These are phyloP conservation scores for Halophytophthora polymorphica DNA, from an alignment of 352 stramenopile genomes.

Conservation along the genomic window DNA sequence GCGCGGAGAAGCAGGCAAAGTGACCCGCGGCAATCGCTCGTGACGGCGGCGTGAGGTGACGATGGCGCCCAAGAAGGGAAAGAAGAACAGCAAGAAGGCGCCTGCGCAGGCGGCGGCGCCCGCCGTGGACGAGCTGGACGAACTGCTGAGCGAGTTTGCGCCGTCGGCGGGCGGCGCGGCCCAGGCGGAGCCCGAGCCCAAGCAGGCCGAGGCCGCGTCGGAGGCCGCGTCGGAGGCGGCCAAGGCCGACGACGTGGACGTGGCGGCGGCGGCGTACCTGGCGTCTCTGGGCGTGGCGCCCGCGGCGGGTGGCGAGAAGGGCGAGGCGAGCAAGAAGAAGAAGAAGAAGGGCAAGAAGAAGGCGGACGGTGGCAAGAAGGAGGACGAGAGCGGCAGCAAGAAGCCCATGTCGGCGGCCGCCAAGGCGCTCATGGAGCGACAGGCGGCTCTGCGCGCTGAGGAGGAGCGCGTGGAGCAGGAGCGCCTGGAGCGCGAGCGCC, in stretches of 20 bases:
- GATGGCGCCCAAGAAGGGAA: slow-evolving; percentile 83
- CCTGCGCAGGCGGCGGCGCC: slow-evolving; percentile 17
- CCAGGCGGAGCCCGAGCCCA: slow-evolving; percentile 12
- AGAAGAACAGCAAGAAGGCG: slow-evolving; percentile 69
- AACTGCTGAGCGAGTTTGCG: slow-evolving; percentile 73
- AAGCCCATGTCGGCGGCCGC: slow-evolving; percentile 74
- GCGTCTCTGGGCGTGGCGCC: slow-evolving; percentile 71
- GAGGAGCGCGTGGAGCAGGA: slow-evolving; percentile 68
- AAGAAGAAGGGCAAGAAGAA: slow-evolving; percentile 87
- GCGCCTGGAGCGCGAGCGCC: slow-evolving; percentile 52
- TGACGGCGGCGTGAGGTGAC: background rate
- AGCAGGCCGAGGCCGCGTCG: slow-evolving; percentile 10
- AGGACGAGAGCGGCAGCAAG: slow-evolving; percentile 53
- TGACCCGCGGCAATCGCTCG: too few relatives aligned
- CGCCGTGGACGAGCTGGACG: slow-evolving; percentile 58
- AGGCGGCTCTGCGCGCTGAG: slow-evolving; percentile 67
- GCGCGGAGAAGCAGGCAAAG: too few relatives aligned
- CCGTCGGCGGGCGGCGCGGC: slow-evolving; percentile 11
- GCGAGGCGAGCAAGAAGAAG: slow-evolving; percentile 80
- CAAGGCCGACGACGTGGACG: slow-evolving; percentile 49
- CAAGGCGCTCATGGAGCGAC: slow-evolving; percentile 69
- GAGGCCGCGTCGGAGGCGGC: slow-evolving; percentile 14
- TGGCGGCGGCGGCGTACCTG: slow-evolving; percentile 69
- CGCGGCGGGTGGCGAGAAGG: slow-evolving; percentile 48
- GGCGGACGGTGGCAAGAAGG: slow-evolving; percentile 46